phyloP scores from a whole-genome alignment of 495 filamentous ascomycete genomes.

The Aspergillus haitiensis region DNA sequence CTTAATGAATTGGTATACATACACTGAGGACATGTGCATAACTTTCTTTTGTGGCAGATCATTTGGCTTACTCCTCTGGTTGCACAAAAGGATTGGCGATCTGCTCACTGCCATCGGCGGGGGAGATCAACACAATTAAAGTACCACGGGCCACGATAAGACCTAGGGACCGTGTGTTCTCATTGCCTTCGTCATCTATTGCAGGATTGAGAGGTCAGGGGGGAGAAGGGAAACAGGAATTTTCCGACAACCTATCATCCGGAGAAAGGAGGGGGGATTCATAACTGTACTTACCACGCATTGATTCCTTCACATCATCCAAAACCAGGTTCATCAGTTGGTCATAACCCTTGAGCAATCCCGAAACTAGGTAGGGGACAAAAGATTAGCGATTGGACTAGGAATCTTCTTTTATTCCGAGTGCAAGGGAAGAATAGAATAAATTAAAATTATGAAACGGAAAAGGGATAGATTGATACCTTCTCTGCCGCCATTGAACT shows the following conservation, averaged over 20 bases:
- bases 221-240: background rate
- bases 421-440: background rate
- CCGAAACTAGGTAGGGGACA: conserved; percentile 60
- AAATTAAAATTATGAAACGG: conserved; percentile 22
- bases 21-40: conserved; percentile 2
- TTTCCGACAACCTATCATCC: background rate
- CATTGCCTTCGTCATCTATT: conserved; percentile 85
- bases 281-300: conserved; percentile 63
- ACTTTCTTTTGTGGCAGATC: too few species aligned
- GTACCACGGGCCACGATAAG: conserved; percentile 92
- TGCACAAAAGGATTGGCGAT: conserved; percentile 91
- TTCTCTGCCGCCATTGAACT: conserved; percentile 94
- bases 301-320: conserved; percentile 86
- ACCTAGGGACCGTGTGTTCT: conserved; percentile 77
- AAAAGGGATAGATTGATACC: conserved; percentile 32
- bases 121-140: conserved; percentile 86
- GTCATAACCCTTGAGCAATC: conserved; percentile 90
- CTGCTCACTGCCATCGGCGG: conserved; percentile 90
- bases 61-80: conserved; percentile 53
- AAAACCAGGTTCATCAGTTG: conserved; percentile 97
- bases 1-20: background rate
- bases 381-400: conserved; percentile 12
- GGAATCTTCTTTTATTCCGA: background rate
- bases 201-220: conserved; percentile 21
- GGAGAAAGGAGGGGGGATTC: background rate